Conservation (phyloP, 2,329 filamentous ascomycete genomes). For the Calonectria crousiana region DNA sequence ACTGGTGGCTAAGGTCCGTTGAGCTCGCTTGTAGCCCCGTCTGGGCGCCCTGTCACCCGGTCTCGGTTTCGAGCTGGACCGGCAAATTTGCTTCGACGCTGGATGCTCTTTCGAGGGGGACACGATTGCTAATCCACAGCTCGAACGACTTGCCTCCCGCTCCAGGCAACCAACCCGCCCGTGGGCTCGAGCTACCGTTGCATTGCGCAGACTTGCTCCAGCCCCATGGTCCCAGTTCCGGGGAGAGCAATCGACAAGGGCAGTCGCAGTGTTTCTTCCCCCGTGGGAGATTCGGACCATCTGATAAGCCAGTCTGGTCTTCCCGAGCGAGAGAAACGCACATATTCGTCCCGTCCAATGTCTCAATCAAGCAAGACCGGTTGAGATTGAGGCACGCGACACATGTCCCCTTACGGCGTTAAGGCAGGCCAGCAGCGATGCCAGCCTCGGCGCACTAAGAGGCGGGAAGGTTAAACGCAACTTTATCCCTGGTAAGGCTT, state of each 20-base stretch:
- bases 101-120: not conserved
- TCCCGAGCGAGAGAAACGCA: not conserved
- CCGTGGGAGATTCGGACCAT: not conserved
- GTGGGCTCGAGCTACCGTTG: not conserved
- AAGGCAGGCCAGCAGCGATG: not conserved
- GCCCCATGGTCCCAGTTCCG: not conserved
- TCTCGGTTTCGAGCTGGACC: not conserved
- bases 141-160: conserved; percentile 3
- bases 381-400: conserved; percentile 34
- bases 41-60: not conserved
- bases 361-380: not conserved
- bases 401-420: conserved; percentile 29
- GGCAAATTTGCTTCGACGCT: not conserved
- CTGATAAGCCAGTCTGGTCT: not conserved
- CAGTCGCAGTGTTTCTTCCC: not conserved
- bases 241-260: not conserved
- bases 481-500: conserved; percentile 39
- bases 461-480: conserved; percentile 24
- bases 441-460: not conserved
- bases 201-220: not conserved
- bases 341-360: not conserved
- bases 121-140: not conserved
- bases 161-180: not conserved
- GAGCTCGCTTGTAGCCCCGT: not conserved
- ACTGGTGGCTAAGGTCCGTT: conserved; percentile 4